These are phyloP conservation scores for Lipomyces mesembrius DNA, from an alignment of 805 yeast species.

Conservation along the genomic window DNA sequence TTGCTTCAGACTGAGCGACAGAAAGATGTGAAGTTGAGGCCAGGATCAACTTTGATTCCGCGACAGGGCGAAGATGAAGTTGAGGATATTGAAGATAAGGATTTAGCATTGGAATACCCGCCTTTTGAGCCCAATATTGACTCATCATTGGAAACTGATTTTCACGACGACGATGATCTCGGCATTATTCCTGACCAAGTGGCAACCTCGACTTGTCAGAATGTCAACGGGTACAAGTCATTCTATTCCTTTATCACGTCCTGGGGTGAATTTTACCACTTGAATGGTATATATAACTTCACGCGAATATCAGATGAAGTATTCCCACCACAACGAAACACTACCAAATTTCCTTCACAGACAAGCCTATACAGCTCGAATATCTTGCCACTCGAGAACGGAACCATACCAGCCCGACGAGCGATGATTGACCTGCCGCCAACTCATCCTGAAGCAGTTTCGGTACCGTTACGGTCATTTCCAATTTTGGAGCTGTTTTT, in stretches of 20 bases:
- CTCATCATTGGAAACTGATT: neutral
- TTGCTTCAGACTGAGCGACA: slow-evolving; percentile 41
- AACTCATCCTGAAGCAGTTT: slow-evolving; percentile 29
- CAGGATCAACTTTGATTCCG: slow-evolving; percentile 3
- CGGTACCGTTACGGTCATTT: slow-evolving; percentile 24
- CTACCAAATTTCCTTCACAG: neutral
- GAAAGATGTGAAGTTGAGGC: slow-evolving; percentile 24
- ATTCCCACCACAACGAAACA: slow-evolving; percentile 10
- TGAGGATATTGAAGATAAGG: neutral
- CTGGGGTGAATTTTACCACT: slow-evolving; percentile 44
- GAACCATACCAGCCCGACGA: slow-evolving; percentile 11
- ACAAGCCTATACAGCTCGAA: slow-evolving; percentile 20
- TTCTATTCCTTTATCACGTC: slow-evolving; percentile 47
- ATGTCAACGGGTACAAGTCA: slow-evolving; percentile 22
- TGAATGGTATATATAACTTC: slow-evolving; percentile 38
- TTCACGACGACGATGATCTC: neutral
- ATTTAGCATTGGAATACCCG: neutral
- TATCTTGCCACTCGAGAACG: slow-evolving; percentile 12
- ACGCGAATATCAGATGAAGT: slow-evolving; percentile 25
- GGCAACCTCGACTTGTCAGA: slow-evolving; percentile 18
- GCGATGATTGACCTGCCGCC: slow-evolving; percentile 32
- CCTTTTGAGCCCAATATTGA: neutral
- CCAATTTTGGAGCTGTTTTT: slow-evolving; percentile 28
- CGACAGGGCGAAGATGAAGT: neutral
- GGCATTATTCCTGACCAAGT: neutral